These are phyloP conservation scores for Blastocystis sp. DNA, from an alignment of 352 stramenopile species.

Conservation along the genomic window DNA sequence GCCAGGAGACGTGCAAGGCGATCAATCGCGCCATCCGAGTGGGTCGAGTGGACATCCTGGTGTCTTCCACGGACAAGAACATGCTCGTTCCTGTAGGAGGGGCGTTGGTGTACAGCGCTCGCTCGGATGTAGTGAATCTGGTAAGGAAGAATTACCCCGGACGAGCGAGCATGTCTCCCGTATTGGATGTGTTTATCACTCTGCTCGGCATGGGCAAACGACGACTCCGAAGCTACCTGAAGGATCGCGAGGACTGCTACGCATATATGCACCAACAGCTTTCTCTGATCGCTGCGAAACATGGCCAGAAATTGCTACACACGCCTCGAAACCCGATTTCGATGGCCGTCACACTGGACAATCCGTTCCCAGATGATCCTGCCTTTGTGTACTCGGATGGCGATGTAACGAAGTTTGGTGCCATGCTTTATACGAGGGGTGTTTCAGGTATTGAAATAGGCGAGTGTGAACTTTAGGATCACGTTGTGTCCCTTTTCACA, in stretches of 20 bases:
- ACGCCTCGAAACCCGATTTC: conserved; percentile 11
- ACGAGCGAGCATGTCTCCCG: conserved; percentile 63
- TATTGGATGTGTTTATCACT: conserved; percentile 64
- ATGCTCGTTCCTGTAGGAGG: conserved; percentile 63
- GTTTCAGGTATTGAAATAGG: conserved; percentile 19
- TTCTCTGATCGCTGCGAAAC: neutral
- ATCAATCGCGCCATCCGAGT: conserved; percentile 61
- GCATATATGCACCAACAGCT: neutral
- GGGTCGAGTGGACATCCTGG: conserved; percentile 54
- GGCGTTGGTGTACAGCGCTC: conserved; percentile 46
- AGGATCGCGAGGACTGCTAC: conserved; percentile 41
- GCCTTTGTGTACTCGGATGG: neutral
- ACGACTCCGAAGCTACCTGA: neutral
- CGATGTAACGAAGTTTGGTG: conserved; percentile 46
- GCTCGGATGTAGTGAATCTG: neutral
- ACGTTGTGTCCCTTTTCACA: conserved; percentile 47
- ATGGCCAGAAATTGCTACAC: neutral
- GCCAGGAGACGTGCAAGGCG: neutral
- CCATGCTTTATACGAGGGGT: conserved; percentile 60
- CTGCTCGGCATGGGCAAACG: conserved; percentile 47
- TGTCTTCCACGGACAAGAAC: conserved; percentile 63
- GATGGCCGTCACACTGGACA: conserved; percentile 30
- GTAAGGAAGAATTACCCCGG: conserved; percentile 61
- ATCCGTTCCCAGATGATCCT: neutral
- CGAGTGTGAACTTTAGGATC: neutral